A percentile compares a stretch with the other conserved stretches of the same genome.
Conservation (phyloP, 495 filamentous ascomycete species). For the Astrocystis sublimbata region DNA sequence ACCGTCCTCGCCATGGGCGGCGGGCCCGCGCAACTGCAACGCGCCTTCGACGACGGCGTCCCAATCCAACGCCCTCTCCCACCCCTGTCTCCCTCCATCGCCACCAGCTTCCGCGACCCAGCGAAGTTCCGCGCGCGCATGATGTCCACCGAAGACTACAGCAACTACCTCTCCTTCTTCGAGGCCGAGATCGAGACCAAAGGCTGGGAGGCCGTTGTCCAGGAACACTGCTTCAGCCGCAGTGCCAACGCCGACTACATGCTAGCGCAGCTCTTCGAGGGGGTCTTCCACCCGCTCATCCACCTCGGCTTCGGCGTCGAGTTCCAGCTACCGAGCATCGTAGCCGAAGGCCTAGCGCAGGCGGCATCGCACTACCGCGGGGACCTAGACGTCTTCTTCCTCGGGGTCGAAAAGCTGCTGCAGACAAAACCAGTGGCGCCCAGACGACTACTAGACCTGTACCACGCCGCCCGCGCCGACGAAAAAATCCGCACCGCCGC, state of each 20-base stretch:
- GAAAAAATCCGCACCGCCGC: constrained; percentile 22
- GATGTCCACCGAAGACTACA: too few species aligned
- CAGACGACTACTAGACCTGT: constrained; percentile 19
- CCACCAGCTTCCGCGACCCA: too few species aligned
- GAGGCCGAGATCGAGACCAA: constrained; percentile 33
- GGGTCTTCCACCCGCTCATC: constrained; percentile 40
- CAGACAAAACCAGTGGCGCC: constrained; percentile 25
- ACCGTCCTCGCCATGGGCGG: constrained; percentile 34
- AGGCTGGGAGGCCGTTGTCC: constrained; percentile 33
- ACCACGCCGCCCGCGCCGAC: constrained; percentile 24
- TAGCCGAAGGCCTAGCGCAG: constrained; percentile 43
- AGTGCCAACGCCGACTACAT: constrained; percentile 34
- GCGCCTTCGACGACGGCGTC: constrained; percentile 30
- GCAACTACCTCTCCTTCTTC: constrained; percentile 41
- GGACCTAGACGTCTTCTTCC: constrained; percentile 26
- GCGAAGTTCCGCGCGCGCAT: too few species aligned
- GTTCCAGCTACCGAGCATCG: constrained; percentile 38
- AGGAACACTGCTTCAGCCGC: constrained; percentile 35
- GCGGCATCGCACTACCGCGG: constrained; percentile 33
- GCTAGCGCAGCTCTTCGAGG: constrained; percentile 35
- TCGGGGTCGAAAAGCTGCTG: constrained; percentile 13
- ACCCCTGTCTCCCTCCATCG: too few species aligned
- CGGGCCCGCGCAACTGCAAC: constrained; percentile 26
- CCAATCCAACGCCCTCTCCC: constrained; percentile 32
- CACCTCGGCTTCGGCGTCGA: constrained; percentile 45